Evolutionary conservation across 2,329 filamentous ascomycete genomes (phyloP), one percentile per base, ranked within the genome.

Genomic region (Fusarium denticulatum): DNA sequence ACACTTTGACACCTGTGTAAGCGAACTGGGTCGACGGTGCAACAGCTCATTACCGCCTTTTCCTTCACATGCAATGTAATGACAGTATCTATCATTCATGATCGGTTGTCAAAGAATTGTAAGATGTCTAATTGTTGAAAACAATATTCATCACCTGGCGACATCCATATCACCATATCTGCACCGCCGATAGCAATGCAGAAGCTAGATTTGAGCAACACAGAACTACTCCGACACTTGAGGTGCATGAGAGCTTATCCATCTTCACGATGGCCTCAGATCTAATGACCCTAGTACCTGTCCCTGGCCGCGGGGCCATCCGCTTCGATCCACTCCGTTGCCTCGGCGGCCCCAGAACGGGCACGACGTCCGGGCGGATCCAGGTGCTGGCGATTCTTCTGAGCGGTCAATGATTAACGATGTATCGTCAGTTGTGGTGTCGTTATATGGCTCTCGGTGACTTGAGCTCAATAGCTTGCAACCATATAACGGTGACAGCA

Each of bases 231-330:
- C 36, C 20, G 52, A 28, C 26, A 22, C 32, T 49, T 30, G 42
- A 28, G 59, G 47, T 59, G 58, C 61, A 71, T 64, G 49, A 61
- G 53, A 73, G 56, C 52, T 58, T 71, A 15, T 59, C 70, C 71
- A 71, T 67, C 47, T 65, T 47, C 56, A 72, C 47, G 70, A 72
- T 73, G 67, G 53, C 62, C 55, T 73, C 67, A 72, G 57, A 74
- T 68, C 71, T 64, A 69, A 36, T 59, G 46, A 58, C 52, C 71
- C 71, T 71, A 64, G 71, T 47, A 62, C 67, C 42, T 60, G 60
- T 60, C 59, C 47, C 49, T 60, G 63, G 46, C 50, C 63, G 56
- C 39, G 62, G 71, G 49, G 64, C 63, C 72, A 60, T 60, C 67
- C 59, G 60, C 50, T 47, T 60, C 55, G 67, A 74, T 73, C 71